Evolutionary conservation across 1,139 yeast genomes (phyloP), one percentile per base, ranked within the genome.

Genomic region (Candida sp.): DNA sequence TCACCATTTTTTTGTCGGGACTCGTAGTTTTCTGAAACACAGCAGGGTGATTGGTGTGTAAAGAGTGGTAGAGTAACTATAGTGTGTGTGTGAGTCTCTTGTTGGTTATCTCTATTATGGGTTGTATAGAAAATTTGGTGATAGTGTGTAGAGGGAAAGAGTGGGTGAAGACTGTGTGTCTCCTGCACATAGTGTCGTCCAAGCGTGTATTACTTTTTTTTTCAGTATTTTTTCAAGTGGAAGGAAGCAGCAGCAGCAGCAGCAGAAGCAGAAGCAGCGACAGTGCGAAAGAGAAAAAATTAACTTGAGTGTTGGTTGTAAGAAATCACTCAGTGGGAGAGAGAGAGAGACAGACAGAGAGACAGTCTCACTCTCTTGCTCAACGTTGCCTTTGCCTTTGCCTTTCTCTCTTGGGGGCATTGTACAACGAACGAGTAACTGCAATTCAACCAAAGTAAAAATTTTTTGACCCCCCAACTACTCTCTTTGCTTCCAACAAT

Each of bases 381-480:
- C 42, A 38, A 38, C 42, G 42, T 38, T 38, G 42, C 31, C 42
- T 37, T 37, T 25, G 31, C n/a, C 42, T 38, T 31, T 38, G 9
- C 9, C 42, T 38, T 30, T 25, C 41, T 37, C 41, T 37, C 2
- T n/a, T 22, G 30, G 23, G 8, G 25, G 26, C 23, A 42, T 25
- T n/a, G 30, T 32, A 42, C 38, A 42, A 33, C 30, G 28, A 33
- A 32, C 38, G 38, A 42, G 31, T 32, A 33, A 31, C 32, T 7
- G 39, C 32, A 33, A 42, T 33, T 32, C 30, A 25, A 32, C 38
- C 26, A 42, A 42, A 42, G 45, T 42, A 42, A 42, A 42, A 42
- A 42, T 11, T 31, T 41, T 41, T 32, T 41, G 25, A 41, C 2
- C 17, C 17, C 31, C 31, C 38, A 38, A 25, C 31, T 17, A 17